A percentile compares a stretch with the other conserved stretches of the same genome.
Evolutionary conservation across 2,329 filamentous ascomycete species (phyloP).

Genomic region (Acarospora socialis): DNA sequence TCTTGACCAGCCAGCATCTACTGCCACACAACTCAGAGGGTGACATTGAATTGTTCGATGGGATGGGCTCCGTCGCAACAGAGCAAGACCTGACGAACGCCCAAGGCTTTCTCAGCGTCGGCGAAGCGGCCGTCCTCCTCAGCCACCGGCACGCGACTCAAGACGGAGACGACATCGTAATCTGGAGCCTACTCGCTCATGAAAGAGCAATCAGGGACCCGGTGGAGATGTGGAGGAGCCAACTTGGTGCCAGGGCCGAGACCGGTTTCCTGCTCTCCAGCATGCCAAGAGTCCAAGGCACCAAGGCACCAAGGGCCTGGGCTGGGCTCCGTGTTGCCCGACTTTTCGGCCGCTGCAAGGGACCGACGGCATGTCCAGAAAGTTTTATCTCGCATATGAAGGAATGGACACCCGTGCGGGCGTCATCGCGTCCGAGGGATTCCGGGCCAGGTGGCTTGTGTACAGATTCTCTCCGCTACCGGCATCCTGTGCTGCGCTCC

Average conservation of each 20-base stretch:
- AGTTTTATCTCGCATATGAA: background rate
- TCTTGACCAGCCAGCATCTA: conserved; percentile 2
- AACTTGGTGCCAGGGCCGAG: conserved; percentile 6
- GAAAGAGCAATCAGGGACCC: conserved; percentile 26
- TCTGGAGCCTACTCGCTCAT: conserved; percentile 14
- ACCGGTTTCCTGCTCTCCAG: conserved; percentile 8
- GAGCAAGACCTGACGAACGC: conserved; percentile 4
- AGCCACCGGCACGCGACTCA: conserved; percentile 15
- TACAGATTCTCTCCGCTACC: too few relatives aligned
- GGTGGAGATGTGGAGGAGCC: conserved; percentile 9
- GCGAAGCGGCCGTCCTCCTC: conserved; percentile 13
- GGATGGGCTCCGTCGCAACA: too few relatives aligned
- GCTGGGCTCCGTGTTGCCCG: conserved; percentile 1
- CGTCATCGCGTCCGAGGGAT: background rate
- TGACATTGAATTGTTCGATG: too few relatives aligned
- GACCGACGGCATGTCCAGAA: background rate
- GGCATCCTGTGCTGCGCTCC: too few relatives aligned
- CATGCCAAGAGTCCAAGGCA: background rate
- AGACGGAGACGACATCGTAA: conserved; percentile 14
- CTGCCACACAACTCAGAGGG: too few relatives aligned
- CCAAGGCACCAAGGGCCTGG: background rate
- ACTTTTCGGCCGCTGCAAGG: background rate
- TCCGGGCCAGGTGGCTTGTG: background rate
- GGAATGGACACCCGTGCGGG: background rate
- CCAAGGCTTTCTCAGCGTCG: conserved; percentile 10